Evolutionary conservation across 1,284 basidiomycete genomes (phyloP), one percentile per base, ranked within the genome.

Genomic region (Trichosporon ovoides): DNA sequence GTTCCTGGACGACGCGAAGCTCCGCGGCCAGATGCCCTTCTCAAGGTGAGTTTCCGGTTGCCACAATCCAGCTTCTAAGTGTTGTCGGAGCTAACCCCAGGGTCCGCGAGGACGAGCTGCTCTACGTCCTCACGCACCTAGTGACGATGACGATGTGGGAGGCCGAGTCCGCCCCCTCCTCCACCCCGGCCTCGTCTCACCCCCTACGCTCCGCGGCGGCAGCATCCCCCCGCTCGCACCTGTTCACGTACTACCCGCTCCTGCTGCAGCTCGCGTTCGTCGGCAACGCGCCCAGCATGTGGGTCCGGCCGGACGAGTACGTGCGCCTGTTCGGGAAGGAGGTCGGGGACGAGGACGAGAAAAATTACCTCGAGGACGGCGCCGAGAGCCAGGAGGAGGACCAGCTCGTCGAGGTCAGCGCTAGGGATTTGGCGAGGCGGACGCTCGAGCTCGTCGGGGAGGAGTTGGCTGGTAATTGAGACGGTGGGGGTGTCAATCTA

Each of bases 21-120:
- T 97, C 19, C 83, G 91, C 31, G 91, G 93, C 3, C 83, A 83
- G 63, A 80, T 93, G 62, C 92, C 92, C 1, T 91, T 94, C 75
- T 84, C 89, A 43, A 83, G 91, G 89, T 89, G 60, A 61, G 78
- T 68, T 14, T 16, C 22, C n/a, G 12, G 16, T 11, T n/a, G n/a
- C n/a, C n/a, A n/a, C n/a, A n/a, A 31, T 2, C 13, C 73, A 7
- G 19, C 9, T 36, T 52, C 10, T n/a, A 9, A 4, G 4, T 9
- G 4, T 31, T 9, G 9, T 4, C 4, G 9, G 9, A 31, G 56
- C 48, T 55, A n/a, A 50, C 22, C 2, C 9, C 60, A 92, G 91
- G 58, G 83, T 86, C 0, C 83, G 91, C 34, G 90, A 96, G 72
- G 92, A 97, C 65, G 94, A 98, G 70, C 74, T 98, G 14, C 75